These are phyloP conservation scores for Nepenthes mirabilis DNA, from an alignment of 148 eudicot species.

Conservation along the genomic window DNA sequence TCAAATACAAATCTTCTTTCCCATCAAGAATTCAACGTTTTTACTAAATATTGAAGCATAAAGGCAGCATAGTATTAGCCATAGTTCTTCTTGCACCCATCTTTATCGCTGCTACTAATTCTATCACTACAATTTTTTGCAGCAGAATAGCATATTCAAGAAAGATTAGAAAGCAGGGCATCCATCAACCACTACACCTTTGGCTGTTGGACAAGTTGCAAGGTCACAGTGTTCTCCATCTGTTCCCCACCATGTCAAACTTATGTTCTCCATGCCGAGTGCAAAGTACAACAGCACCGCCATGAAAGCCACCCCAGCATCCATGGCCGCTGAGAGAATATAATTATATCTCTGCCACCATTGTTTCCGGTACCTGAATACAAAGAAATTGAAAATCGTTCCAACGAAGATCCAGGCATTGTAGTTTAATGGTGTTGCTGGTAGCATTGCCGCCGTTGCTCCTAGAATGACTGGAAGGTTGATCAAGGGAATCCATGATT, in stretches of 20 bases:
- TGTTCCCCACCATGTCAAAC: conserved; percentile 86
- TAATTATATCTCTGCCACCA: conserved; percentile 99
- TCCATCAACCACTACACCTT: conserved; percentile 58
- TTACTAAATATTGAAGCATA: too few species aligned
- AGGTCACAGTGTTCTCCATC: conserved; percentile 73
- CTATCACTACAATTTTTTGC: too few species aligned
- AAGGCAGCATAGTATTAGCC: too few species aligned
- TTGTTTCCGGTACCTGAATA: conserved; percentile 64
- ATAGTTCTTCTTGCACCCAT: too few species aligned
- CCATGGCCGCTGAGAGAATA: conserved; percentile 85
- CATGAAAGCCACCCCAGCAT: conserved; percentile 99
- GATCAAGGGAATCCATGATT: conserved; percentile 81
- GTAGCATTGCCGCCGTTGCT: conserved; percentile 78
- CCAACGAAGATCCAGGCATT: conserved; percentile 77
- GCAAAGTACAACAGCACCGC: conserved; percentile 71
- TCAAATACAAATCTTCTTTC: too few species aligned
- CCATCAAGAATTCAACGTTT: too few species aligned
- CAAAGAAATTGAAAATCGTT: conserved; percentile 75
- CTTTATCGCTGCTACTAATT: too few species aligned
- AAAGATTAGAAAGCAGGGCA: conserved; percentile 38
- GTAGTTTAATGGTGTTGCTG: conserved; percentile 87
- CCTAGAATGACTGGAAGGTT: conserved; percentile 92
- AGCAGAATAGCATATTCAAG: not conserved
- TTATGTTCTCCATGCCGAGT: conserved; percentile 53
- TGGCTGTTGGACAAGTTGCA: conserved; percentile 85